These are phyloP conservation scores for Cucumis sativus DNA, from an alignment of 306 rosid species.

Conservation along the genomic window Cucumber_9930_V3 NC_026661.2:1907501-1908000, in stretches of 20 bases:
- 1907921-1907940: background rate
- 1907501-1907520: background rate
- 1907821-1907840: background rate
- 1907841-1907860: background rate
- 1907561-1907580: slow-evolving; percentile 58
- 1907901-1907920: background rate
- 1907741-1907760: slow-evolving; percentile 69
- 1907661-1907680: slow-evolving; percentile 41
- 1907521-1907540: background rate
- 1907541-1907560: slow-evolving; percentile 63
- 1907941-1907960: background rate
- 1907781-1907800: background rate
- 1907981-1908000: background rate
- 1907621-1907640: slow-evolving; percentile 99
- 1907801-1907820: background rate
- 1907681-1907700: slow-evolving; percentile 66
- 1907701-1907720: slow-evolving; percentile 50
- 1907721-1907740: slow-evolving; percentile 95
- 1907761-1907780: slow-evolving; percentile 90
- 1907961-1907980: background rate
- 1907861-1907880: background rate
- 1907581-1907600: slow-evolving; percentile 43
- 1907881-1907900: background rate
- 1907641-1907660: slow-evolving; percentile 67
- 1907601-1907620: slow-evolving; percentile 65